Evolutionary conservation across 306 rosid genomes (phyloP).

Genomic region (Fragaria nilgerrensis): DNA sequence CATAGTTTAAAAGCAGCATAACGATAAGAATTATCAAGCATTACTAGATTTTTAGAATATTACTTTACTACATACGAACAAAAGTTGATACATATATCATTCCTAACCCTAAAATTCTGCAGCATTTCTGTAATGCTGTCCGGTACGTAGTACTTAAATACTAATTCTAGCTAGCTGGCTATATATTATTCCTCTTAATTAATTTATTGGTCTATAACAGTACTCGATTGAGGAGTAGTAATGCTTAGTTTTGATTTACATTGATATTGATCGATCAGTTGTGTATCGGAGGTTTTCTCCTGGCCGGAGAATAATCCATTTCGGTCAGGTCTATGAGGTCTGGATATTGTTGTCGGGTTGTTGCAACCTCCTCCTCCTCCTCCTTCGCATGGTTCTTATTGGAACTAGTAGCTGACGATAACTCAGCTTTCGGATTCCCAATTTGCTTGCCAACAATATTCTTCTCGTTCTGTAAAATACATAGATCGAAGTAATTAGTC

Average conservation of each 20-base stretch:
- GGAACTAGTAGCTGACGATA: constrained; percentile 20
- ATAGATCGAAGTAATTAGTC: not conserved
- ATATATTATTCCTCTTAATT: constrained; percentile 18
- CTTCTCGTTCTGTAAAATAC: constrained; percentile 45
- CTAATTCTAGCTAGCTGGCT: constrained; percentile 11
- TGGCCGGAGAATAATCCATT: constrained; percentile 91
- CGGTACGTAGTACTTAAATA: not conserved
- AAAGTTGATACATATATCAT: not conserved
- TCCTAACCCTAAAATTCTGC: constrained; percentile 56
- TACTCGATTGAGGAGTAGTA: not conserved
- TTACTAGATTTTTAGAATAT: not conserved
- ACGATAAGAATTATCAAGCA: constrained; percentile 19
- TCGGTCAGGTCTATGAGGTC: constrained; percentile 59
- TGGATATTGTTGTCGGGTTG: constrained; percentile 31
- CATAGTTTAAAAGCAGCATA: constrained; percentile 16
- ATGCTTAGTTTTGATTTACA: not conserved
- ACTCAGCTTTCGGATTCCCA: constrained; percentile 23
- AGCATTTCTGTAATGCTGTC: constrained; percentile 72
- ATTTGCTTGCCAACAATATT: constrained; percentile 5
- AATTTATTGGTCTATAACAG: constrained; percentile 8
- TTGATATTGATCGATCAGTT: constrained; percentile 43
- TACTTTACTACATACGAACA: not conserved
- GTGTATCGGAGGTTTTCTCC: constrained; percentile 82
- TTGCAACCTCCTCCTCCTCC: constrained; percentile 1
- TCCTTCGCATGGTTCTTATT: not conserved